A percentile compares a stretch with the other conserved stretches of the same genome.
phyloP scores from a whole-genome alignment of 345 rosid genomes.

The Bruguiera gymnorhiza region DNA sequence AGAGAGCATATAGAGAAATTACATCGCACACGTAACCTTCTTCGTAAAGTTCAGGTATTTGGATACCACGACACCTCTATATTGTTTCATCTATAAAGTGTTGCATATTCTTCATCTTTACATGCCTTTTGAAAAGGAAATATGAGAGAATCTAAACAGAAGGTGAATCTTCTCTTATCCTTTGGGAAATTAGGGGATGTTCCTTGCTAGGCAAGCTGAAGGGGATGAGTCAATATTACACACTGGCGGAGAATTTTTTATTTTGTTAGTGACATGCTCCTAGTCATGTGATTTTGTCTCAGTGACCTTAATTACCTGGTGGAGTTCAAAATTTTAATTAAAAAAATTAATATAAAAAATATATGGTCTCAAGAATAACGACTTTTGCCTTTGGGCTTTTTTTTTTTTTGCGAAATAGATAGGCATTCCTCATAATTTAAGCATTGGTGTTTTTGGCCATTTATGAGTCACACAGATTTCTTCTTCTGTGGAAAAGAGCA shows the following conservation, averaged over 20 bases:
- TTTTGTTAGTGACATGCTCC: background rate
- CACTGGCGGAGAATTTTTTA: background rate
- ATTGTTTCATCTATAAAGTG: background rate
- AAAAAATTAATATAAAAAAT: background rate
- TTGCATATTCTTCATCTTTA: background rate
- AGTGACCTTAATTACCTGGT: background rate
- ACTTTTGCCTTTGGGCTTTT: background rate
- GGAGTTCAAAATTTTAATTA: background rate
- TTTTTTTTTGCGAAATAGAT: background rate
- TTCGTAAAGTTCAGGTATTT: constrained; percentile 93
- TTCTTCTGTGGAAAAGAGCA: constrained; percentile 60
- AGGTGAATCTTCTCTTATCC: background rate
- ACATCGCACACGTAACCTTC: constrained; percentile 91
- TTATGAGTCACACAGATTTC: constrained; percentile 36
- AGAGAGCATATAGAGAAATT: constrained; percentile 97
- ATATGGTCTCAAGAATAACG: background rate
- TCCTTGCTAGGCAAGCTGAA: background rate
- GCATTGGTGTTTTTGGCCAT: constrained; percentile 20
- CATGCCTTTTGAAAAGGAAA: background rate
- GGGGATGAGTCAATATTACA: background rate
- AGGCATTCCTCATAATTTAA: background rate
- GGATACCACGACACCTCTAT: background rate
- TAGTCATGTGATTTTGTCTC: constrained; percentile 12
- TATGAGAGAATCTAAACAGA: background rate
- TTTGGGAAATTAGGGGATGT: background rate